Evolutionary conservation across 495 filamentous ascomycete genomes (phyloP), one percentile per base, ranked within the genome.

Genomic region (Aspergillus haitiensis): DNA sequence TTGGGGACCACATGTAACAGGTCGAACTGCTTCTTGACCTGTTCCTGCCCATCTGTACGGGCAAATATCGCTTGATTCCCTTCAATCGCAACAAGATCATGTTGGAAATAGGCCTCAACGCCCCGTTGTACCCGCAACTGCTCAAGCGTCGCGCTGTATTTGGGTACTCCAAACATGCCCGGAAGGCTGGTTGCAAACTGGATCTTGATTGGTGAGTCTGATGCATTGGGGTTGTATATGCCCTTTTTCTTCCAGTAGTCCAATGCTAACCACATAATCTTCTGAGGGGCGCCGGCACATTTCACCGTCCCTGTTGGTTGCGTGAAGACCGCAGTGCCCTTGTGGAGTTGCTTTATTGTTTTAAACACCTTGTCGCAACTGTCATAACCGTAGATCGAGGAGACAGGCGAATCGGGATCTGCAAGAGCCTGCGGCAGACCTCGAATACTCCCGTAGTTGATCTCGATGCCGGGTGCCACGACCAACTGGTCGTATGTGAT

Each of bases 241-340:
- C 85, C 86, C 6, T 78, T 77, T 27, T 72, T 69, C 70, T 82
- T 81, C 86, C 86, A 89, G 64, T 84, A 74, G 52, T 86, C 84
- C 56, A 87, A 72, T 0, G 86, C 86, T 35, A 89, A 79, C 86
- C 86, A 89, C 84, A 88, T 83, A 67, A 82, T 74, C 72, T 89
- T 89, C 65, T 89, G 86, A 6, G 86, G 86, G 0, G 85, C 86
- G 18, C 86, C 86, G 2, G 86, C 86, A 59, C 86, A 89, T 69
- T 89, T 89, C 64, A 89, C 76, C 18, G 82, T 70, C 39, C 86
- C 86, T 0, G 81, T 74, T 6, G 86, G 86, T 64, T 88, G 85
- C 5, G 86, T 88, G 78, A 89, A 89, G 57, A 88, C 78, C 21
- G 85, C 86, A 11, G 67, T 71, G 5, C 86, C 86, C 53, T 77